These are phyloP conservation scores for Volvox africanus DNA, from an alignment of 139 green algal genomes.

Conservation along the genomic window DNA sequence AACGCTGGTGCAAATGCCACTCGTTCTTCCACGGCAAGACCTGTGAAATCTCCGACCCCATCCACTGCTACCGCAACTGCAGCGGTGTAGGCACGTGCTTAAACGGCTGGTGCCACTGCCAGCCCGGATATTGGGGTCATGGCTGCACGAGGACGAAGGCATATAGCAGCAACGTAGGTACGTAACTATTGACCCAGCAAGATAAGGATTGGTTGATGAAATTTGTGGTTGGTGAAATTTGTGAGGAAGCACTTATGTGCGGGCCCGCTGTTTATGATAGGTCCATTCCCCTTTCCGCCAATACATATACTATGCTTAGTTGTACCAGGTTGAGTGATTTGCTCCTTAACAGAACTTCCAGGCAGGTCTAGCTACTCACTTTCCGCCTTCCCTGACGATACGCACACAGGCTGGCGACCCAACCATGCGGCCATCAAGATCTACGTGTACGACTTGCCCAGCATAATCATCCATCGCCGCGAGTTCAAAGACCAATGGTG, in stretches of 20 bases:
- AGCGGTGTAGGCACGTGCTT: conserved; percentile 37
- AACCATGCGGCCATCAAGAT: conserved; percentile 44
- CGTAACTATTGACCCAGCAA: not conserved
- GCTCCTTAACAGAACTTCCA: too few species aligned
- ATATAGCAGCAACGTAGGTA: conserved; percentile 41
- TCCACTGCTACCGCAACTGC: conserved; percentile 46
- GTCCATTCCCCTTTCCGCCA: not conserved
- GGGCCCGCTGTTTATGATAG: not conserved
- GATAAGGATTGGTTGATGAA: too few species aligned
- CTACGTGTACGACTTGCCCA: conserved; percentile 57
- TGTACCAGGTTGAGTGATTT: too few species aligned
- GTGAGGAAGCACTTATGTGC: too few species aligned
- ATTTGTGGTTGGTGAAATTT: too few species aligned
- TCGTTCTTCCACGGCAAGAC: not conserved
- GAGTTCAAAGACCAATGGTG: conserved; percentile 36
- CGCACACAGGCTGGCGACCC: conserved; percentile 34
- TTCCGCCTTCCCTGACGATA: too few species aligned
- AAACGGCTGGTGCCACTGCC: conserved; percentile 59
- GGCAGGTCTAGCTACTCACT: too few species aligned
- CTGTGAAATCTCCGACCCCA: not conserved
- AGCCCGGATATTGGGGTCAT: conserved; percentile 54
- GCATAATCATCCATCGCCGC: conserved; percentile 6
- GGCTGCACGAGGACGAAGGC: conserved; percentile 50
- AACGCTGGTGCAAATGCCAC: conserved; percentile 38
- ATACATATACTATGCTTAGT: too few species aligned